Evolutionary conservation across 805 yeast species (phyloP), one percentile per base, ranked within the genome.

Genomic region (Teunomyces tritomae): DNA sequence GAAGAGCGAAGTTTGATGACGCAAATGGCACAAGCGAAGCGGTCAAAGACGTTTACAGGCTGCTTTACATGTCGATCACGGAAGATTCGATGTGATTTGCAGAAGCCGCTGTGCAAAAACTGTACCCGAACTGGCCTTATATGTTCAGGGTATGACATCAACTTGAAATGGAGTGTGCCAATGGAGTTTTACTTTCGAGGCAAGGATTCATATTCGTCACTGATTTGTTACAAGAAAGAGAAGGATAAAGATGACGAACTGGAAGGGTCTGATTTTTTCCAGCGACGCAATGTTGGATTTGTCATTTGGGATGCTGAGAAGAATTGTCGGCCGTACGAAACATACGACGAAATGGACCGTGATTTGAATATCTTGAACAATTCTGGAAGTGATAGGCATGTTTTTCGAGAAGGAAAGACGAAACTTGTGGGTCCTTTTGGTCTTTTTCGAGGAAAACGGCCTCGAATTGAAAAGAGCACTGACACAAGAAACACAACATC

Each of bases 51-150:
- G 0, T 89, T 88, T 59, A 83, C 87, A 0, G 97, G 96, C 1
- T 90, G 97, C 61, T 88, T 88, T 73, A 87, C 96, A 0, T 89
- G 97, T 58, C 75, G 96, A 39, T 71, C 84, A 11, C 66, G 96
- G 39, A 87, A 89, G 63, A 84, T 89, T 42, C 83, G 87, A 49
- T 90, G 97, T 64, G 96, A 89, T 61, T 70, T 86, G 47, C 70
- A 74, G 11, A 77, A 76, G 53, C 97, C 97, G 0, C 61, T 68
- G 10, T 90, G 97, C 65, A 61, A 65, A n/a, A 76, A 87, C 48
- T 90, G 97, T 63, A 71, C 71, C 35, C 83, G 82, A 57, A 77
- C 88, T 0, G 83, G 85, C 0, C 62, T 87, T 26, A 69, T 72
- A 3, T 90, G 97, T 59, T 89, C 85, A 27, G 97, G 96, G 0